Evolutionary conservation across 1,139 yeast genomes (phyloP), one percentile per base, ranked within the genome.

Genomic region (Yamadazyma taylorii): DNA sequence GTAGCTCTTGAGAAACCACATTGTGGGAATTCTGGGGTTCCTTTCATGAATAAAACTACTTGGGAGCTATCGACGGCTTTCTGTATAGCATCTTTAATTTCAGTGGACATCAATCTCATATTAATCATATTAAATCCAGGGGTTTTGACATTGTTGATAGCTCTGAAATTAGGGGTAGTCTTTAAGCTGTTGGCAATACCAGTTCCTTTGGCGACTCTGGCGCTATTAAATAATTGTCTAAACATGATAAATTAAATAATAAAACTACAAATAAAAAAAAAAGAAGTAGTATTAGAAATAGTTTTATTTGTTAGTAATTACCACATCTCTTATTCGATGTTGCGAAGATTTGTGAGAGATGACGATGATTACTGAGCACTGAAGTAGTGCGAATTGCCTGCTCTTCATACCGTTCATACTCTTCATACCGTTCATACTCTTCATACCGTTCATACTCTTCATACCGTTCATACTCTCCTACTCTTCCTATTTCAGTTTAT

Each of bases 1-100:
- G 97, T 87, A 36, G 96, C 95, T 56, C 96, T 79, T 5, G 97
- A 89, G 57, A 94, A 94, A 1, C 99, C 98, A 71, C 99, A 94
- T 55, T 89, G 95, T 22, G 99, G 99, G 41, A 86, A 88, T 55
- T 90, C 97, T 1, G 99, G 99, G 1, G 98, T 94, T 9, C 96
- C 96, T 58, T 87, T 87, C 96, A 87, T 87, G 68, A 90, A 90
- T 24, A 94, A 73, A 9, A 94, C 98, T 11, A 92, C 97, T 13
- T 96, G 96, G 1, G 97, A 94, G 12, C 95, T 81, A 4, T 66
- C 69, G 21, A 92, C 84, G 1, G 97, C 97, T 39, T 77, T 74
- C 51, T 85, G 89, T 42, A 92, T 88, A 33, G 97, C 97, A 24
- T 75, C 69, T 50, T 75, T 79, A 47, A 92, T 85, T 51, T 88